phyloP scores from a whole-genome alignment of 345 rosid species.

The Draba incana region DNA sequence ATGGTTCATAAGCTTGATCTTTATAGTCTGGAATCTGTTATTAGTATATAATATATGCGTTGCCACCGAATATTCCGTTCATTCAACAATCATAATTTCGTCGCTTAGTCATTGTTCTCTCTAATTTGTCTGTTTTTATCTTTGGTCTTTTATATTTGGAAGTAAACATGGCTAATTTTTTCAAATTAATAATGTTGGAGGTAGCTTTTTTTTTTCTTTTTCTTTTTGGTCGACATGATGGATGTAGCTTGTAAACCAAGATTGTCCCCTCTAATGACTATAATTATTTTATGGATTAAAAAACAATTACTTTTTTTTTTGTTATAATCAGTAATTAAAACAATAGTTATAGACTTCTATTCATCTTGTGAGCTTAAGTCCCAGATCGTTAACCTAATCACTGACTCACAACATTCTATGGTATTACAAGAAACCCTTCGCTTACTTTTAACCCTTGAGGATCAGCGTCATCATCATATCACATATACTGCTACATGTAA shows the following conservation, averaged over 20 bases:
- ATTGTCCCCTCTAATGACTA: slow-evolving; percentile 23
- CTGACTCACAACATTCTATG: slow-evolving; percentile 21
- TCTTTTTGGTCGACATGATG: neutral
- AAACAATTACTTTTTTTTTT: too few species aligned
- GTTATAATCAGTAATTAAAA: neutral
- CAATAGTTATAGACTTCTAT: slow-evolving; percentile 7
- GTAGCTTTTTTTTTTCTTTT: neutral
- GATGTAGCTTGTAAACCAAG: slow-evolving; percentile 28
- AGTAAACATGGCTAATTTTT: neutral
- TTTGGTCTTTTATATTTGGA: slow-evolving; percentile 19
- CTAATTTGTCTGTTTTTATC: slow-evolving; percentile 19
- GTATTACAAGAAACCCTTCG: slow-evolving; percentile 28
- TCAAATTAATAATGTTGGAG: neutral
- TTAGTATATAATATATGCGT: neutral
- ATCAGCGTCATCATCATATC: neutral
- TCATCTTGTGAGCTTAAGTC: slow-evolving; percentile 20
- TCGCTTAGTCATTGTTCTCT: slow-evolving; percentile 28
- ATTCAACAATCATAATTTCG: slow-evolving; percentile 8
- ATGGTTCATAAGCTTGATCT: neutral
- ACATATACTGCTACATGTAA: too few species aligned
- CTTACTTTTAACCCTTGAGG: neutral
- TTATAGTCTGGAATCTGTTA: neutral
- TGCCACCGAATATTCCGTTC: neutral
- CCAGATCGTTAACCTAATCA: slow-evolving; percentile 38
- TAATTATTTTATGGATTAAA: neutral